Evolutionary conservation across 1,284 basidiomycete genomes (phyloP).

Genomic region (Schizophyllum amplum): DNA sequence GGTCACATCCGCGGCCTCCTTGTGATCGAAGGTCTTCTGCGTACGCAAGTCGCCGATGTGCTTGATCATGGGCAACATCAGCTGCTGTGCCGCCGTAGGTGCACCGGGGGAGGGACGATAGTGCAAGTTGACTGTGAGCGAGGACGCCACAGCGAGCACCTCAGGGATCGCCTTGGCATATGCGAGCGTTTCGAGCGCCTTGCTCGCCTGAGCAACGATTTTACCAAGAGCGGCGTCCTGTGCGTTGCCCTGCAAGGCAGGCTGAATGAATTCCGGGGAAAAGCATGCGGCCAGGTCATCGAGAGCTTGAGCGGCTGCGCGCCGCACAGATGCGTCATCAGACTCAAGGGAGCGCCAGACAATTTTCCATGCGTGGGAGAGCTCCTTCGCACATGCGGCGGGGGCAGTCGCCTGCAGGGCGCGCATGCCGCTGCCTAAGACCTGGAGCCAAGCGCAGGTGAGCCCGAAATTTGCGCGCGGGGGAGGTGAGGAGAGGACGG

Average conservation of each 20-base stretch:
- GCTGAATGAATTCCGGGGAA: slow-evolving; percentile 48
- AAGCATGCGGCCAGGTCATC: slow-evolving; percentile 64
- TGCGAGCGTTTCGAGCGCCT: slow-evolving; percentile 63
- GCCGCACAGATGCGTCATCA: slow-evolving; percentile 43
- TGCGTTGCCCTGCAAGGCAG: slow-evolving; percentile 33
- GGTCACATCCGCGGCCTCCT: slow-evolving; percentile 80
- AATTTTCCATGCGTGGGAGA: slow-evolving; percentile 68
- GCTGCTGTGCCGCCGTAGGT: slow-evolving; percentile 60
- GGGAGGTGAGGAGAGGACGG: slow-evolving; percentile 70
- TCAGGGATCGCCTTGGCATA: slow-evolving; percentile 69
- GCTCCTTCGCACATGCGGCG: slow-evolving; percentile 40
- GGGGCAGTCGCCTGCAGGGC: slow-evolving; percentile 45
- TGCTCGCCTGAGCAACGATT: slow-evolving; percentile 54
- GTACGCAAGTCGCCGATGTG: slow-evolving; percentile 72
- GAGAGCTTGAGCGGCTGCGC: slow-evolving; percentile 58
- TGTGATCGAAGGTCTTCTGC: slow-evolving; percentile 83
- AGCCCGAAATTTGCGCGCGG: slow-evolving; percentile 52
- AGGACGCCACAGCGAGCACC: slow-evolving; percentile 54
- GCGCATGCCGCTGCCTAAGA: slow-evolving; percentile 64
- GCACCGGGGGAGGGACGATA: slow-evolving; percentile 24
- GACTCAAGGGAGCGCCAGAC: slow-evolving; percentile 73
- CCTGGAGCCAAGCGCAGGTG: slow-evolving; percentile 66
- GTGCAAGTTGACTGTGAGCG: slow-evolving; percentile 41
- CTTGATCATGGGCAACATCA: slow-evolving; percentile 70
- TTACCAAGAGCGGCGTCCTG: slow-evolving; percentile 52